Base-by-base conservation (phyloP, 2,329 filamentous ascomycete genomes). In the Colletotrichum nymphaeae region DNA sequence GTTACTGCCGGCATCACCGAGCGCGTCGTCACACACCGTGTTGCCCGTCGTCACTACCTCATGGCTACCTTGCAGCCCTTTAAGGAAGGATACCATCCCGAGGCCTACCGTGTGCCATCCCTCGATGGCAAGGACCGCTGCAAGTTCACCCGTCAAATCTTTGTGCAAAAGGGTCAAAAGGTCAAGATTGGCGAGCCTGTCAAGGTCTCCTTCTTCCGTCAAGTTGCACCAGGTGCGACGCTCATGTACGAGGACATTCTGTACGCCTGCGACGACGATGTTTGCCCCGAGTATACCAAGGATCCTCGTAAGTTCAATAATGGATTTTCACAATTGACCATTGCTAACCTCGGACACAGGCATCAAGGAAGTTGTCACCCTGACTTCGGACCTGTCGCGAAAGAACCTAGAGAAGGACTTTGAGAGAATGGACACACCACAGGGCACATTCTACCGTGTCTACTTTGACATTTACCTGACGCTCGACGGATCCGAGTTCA, bases 381-480 rank as follows among this genome's bases (percentile, higher is more conserved):
- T 99, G 63, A 98, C 97, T 2, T 98, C 96, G 2, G 97, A 99
- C 82, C 89, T 99, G 70, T 98, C 95, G 62, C 93, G 96, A 78
- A 99, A 98, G 89, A 98, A 98, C 82, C 92, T 99, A 14, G 97
- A 99, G 84, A 98, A 98, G 85, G 97, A 99, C 83, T 99, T 99
- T 80, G 97, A 99, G 86, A 92, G 97, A 81, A 98, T 98, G 97
- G 97, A 98, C 82, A 98, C 97, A 1, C 95, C 97, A 6, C 96
- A 99, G 83, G 97, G 97, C 75, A 97, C 94, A 4, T 98, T 98
- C 84, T 98, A 98, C 87, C 92, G 95, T 76, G 91, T 93, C 75
- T 93, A 93, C 83, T 93, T 93, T 77, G 91, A 93, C 78, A 93
- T 93, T 77, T 97, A 97, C 84, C 91, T 99, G 76, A 98, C 97